Conservation (phyloP, 306 rosid genomes). For the Sindora glabra region DNA sequence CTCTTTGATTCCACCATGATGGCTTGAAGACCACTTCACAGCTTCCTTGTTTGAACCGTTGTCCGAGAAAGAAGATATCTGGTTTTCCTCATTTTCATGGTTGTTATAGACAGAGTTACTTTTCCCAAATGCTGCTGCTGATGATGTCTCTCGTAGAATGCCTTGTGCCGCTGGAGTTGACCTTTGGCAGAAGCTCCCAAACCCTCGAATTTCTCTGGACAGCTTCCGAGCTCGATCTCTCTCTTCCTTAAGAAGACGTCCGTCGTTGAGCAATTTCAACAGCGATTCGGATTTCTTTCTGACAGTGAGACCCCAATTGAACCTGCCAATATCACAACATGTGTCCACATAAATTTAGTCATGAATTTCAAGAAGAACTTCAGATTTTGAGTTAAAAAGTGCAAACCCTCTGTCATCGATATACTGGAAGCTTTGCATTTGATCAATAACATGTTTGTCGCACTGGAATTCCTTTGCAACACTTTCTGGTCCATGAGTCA, state of each 20-base stretch:
- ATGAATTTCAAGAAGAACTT: background rate
- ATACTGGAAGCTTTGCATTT: slow-evolving; percentile 60
- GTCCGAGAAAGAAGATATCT: slow-evolving; percentile 6
- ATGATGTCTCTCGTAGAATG: slow-evolving; percentile 38
- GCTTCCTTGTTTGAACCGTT: slow-evolving; percentile 13
- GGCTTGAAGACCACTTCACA: too few species aligned
- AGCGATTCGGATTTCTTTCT: slow-evolving; percentile 72
- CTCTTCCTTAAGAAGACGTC: slow-evolving; percentile 67
- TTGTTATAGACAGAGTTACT: slow-evolving; percentile 30
- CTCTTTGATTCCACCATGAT: too few species aligned
- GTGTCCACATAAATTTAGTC: background rate
- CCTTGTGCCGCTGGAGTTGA: slow-evolving; percentile 38
- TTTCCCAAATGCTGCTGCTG: slow-evolving; percentile 32
- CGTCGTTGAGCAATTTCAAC: slow-evolving; percentile 52
- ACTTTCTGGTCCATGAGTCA: slow-evolving; percentile 97
- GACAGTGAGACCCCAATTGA: slow-evolving; percentile 88
- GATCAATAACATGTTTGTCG: slow-evolving; percentile 50
- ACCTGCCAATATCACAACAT: slow-evolving; percentile 35
- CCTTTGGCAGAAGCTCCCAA: slow-evolving; percentile 65
- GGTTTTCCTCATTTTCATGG: slow-evolving; percentile 35
- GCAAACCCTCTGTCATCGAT: slow-evolving; percentile 66
- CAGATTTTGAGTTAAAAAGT: background rate
- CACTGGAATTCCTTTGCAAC: slow-evolving; percentile 61
- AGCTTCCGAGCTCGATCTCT: slow-evolving; percentile 65
- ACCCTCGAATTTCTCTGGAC: slow-evolving; percentile 85